Percentiles rank a stretch among this genome's conserved stretches.
These are phyloP conservation scores for Vitis hybrid DNA, from an alignment of 177 flowering plant genomes.

Conservation along the genomic window DNA sequence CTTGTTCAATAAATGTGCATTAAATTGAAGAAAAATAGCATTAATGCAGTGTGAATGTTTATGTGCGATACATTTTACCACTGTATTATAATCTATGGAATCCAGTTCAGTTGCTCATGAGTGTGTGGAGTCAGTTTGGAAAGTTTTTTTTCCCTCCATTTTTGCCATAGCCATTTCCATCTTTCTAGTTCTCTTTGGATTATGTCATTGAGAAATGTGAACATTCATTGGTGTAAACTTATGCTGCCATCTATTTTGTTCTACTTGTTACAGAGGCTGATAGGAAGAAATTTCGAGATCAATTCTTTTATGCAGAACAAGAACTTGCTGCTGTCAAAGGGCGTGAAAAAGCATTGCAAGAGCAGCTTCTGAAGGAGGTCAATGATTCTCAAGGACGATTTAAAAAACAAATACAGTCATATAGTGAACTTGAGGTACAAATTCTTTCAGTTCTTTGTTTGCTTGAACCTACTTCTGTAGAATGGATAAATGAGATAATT, in stretches of 20 bases:
- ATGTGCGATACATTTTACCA: neutral
- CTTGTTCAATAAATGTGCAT: too few relatives aligned
- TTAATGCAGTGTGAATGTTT: neutral
- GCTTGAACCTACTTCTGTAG: neutral
- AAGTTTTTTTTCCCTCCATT: too few relatives aligned
- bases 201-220: neutral
- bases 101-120: neutral
- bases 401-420: constrained; percentile 47
- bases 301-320: constrained; percentile 62
- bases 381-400: constrained; percentile 62
- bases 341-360: constrained; percentile 73
- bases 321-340: constrained; percentile 93
- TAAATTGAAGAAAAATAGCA: neutral
- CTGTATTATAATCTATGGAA: neutral
- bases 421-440: constrained; percentile 76
- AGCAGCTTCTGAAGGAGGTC: constrained; percentile 74
- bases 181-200: neutral
- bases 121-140: too few relatives aligned
- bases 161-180: too few relatives aligned
- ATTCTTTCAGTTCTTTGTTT: neutral
- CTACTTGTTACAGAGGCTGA: constrained; percentile 60
- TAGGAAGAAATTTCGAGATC: constrained; percentile 60
- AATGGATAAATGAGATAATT: too few relatives aligned
- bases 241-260: neutral
- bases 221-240: neutral